Conservation (phyloP, 495 filamentous ascomycete species). For the Penicillium daleae region DNA sequence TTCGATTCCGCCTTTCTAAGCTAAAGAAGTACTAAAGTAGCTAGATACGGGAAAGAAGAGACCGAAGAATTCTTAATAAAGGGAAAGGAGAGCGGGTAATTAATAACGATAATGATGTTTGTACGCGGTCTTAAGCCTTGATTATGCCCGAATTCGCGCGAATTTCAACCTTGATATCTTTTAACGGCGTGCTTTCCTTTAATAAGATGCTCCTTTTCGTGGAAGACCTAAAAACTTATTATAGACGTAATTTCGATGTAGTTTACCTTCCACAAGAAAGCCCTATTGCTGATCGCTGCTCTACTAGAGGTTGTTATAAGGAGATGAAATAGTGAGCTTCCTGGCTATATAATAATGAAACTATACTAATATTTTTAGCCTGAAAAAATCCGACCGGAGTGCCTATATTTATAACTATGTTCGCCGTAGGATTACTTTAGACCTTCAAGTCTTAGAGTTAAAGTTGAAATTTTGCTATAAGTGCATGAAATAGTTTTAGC, state of each 20-base stretch:
- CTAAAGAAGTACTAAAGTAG: slow-evolving; percentile 24
- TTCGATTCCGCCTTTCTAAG: slow-evolving; percentile 17
- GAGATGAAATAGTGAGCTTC: neutral
- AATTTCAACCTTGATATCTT: slow-evolving; percentile 26
- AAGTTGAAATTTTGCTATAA: slow-evolving; percentile 23
- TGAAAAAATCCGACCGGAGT: neutral
- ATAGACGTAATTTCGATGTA: slow-evolving; percentile 23
- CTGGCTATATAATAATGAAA: neutral
- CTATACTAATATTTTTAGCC: neutral
- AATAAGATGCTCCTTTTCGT: slow-evolving; percentile 28
- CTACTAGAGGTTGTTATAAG: slow-evolving; percentile 9
- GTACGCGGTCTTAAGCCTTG: slow-evolving; percentile 21
- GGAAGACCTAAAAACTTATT: slow-evolving; percentile 25
- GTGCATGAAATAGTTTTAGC: slow-evolving; percentile 18
- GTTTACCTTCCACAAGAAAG: slow-evolving; percentile 20
- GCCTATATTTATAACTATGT: neutral
- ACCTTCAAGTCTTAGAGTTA: slow-evolving; percentile 14
- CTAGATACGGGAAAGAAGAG: slow-evolving; percentile 22
- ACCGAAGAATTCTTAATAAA: slow-evolving; percentile 24
- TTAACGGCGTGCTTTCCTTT: slow-evolving; percentile 22
- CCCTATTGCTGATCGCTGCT: slow-evolving; percentile 7
- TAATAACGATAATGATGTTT: slow-evolving; percentile 15
- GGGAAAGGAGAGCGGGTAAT: slow-evolving; percentile 21
- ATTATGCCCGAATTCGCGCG: slow-evolving; percentile 24
- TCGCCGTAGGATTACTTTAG: slow-evolving; percentile 3